phyloP scores from a whole-genome alignment of 1,139 yeast genomes.

The Spathaspora sp. region DNA sequence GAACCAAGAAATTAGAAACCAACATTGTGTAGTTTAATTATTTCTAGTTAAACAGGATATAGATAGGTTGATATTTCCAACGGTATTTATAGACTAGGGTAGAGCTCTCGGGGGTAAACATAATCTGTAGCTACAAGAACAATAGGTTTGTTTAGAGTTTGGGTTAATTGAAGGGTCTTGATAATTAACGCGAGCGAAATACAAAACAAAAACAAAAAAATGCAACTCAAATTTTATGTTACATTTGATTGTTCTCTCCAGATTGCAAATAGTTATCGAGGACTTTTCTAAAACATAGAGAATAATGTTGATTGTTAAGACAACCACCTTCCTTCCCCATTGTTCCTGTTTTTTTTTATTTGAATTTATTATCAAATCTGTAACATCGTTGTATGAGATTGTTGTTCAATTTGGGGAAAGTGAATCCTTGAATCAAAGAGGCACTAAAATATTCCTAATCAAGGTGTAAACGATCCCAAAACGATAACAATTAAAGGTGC shows the following conservation, averaged over 20 bases:
- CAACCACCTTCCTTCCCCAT: too few species aligned
- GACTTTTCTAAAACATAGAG: neutral
- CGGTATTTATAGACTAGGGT: neutral
- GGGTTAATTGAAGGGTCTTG: neutral
- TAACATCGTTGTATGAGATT: conserved; percentile 2
- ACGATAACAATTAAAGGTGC: neutral
- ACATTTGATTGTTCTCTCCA: conserved; percentile 2
- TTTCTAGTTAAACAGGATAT: neutral
- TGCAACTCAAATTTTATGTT: neutral
- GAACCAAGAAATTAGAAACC: neutral
- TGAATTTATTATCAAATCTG: neutral
- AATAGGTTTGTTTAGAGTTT: neutral
- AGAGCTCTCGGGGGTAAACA: neutral
- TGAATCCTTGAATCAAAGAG: neutral
- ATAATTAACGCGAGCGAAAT: neutral
- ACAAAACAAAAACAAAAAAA: neutral
- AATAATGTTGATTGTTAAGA: neutral
- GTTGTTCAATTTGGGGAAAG: too few species aligned
- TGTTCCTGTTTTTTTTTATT: neutral
- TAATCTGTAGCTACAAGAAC: neutral
- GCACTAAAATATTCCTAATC: neutral
- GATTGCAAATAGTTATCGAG: too few species aligned
- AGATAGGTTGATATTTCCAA: neutral
- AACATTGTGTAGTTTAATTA: neutral
- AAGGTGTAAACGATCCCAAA: neutral